phyloP scores from a whole-genome alignment of 768 basidiomycete genomes.

The Auriscalpium microsporum region DNA sequence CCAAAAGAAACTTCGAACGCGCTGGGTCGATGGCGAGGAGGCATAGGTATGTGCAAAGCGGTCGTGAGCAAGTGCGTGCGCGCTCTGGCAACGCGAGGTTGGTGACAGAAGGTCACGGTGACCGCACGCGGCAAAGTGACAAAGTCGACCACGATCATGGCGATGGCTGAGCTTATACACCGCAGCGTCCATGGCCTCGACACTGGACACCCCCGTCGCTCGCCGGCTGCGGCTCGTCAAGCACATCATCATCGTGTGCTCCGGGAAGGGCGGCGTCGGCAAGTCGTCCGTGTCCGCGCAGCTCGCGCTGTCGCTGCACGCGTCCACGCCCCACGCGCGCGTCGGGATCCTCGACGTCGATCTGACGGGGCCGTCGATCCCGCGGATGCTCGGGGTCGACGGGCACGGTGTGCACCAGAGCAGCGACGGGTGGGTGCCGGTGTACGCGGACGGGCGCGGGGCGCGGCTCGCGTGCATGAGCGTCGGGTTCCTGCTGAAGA shows the following conservation, averaged over 20 bases:
- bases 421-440: slow-evolving; percentile 95
- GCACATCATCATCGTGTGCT: slow-evolving; percentile 85
- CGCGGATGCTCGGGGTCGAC: slow-evolving; percentile 90
- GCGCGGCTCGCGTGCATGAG: slow-evolving; percentile 89
- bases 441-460: slow-evolving; percentile 78
- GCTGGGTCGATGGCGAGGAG: too few relatives aligned
- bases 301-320: slow-evolving; percentile 79
- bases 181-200: slow-evolving; percentile 15
- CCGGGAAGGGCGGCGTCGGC: slow-evolving; percentile 97
- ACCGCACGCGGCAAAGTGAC: too few relatives aligned
- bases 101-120: too few relatives aligned
- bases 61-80: too few relatives aligned
- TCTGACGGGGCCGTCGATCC: slow-evolving; percentile 90
- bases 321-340: slow-evolving; percentile 52
- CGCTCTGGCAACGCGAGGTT: too few relatives aligned
- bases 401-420: slow-evolving; percentile 86
- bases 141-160: not conserved
- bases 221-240: slow-evolving; percentile 67
- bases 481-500: slow-evolving; percentile 89
- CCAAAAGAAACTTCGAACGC: too few relatives aligned
- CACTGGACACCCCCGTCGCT: slow-evolving; percentile 50
- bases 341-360: slow-evolving; percentile 93
- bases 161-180: too few relatives aligned
- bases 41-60: too few relatives aligned
- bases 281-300: slow-evolving; percentile 96